Percentiles rank a stretch among this genome's conserved stretches.
Conservation (phyloP, 371 early-diverging fungal species). For the Parasitella parasitica region DNA sequence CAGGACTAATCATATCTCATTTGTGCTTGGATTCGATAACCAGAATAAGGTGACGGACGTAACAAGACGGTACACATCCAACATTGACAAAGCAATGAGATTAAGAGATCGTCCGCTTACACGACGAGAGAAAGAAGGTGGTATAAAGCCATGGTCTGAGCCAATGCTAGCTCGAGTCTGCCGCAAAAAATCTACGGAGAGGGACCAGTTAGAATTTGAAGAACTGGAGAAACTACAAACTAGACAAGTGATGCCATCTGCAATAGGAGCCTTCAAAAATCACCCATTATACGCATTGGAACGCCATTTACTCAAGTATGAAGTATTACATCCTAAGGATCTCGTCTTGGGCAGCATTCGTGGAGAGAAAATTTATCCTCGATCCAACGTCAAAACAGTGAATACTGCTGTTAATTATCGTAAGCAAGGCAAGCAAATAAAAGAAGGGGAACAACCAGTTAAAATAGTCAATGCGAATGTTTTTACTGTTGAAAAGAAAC, state of each 20-base stretch:
- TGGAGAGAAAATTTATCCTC: conserved; percentile 80
- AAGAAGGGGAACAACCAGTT: conserved; percentile 57
- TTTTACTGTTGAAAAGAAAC: conserved; percentile 57
- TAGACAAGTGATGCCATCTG: conserved; percentile 79
- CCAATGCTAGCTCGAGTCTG: conserved; percentile 6
- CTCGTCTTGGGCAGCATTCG: conserved; percentile 74
- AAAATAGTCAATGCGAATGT: conserved; percentile 71
- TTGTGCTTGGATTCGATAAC: conserved; percentile 57
- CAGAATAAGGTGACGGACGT: conserved; percentile 57
- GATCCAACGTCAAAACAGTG: conserved; percentile 63
- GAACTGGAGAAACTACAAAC: conserved; percentile 46
- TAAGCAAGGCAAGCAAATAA: conserved; percentile 56
- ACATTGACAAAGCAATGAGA: conserved; percentile 54
- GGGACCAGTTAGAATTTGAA: conserved; percentile 51
- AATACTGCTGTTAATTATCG: conserved; percentile 70
- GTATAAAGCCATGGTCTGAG: conserved; percentile 38
- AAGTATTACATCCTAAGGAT: conserved; percentile 63
- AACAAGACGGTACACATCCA: conserved; percentile 66
- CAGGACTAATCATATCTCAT: conserved; percentile 48
- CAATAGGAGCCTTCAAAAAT: conserved; percentile 72
- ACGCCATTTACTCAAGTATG: conserved; percentile 76
- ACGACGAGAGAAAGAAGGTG: conserved; percentile 37
- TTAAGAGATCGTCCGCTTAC: conserved; percentile 53
- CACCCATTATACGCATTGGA: conserved; percentile 86
- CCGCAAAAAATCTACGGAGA: conserved; percentile 17